Evolutionary conservation across 108 stramenopile species (phyloP).

Genomic region (Mediolabrus comicus): DNA sequence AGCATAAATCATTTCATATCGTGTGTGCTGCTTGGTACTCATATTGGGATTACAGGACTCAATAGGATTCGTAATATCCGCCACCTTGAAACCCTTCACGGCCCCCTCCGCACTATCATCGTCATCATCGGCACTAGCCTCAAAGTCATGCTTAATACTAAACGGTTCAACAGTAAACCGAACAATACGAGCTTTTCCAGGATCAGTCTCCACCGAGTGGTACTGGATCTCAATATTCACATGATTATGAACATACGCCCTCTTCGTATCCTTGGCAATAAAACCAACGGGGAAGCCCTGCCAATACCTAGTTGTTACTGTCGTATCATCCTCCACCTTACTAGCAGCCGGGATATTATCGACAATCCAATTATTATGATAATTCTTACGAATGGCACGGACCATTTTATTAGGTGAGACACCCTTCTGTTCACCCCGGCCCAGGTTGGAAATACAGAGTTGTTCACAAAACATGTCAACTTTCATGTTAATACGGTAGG

Average conservation of each 20-base stretch:
- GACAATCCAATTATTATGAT: slow-evolving; percentile 98
- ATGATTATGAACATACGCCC: slow-evolving; percentile 94
- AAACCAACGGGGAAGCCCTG: slow-evolving; percentile 97
- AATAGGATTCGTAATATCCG: slow-evolving; percentile 76
- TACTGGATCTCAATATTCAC: slow-evolving; percentile 94
- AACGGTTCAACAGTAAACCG: slow-evolving; percentile 96
- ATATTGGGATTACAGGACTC: slow-evolving; percentile 56
- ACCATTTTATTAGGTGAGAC: slow-evolving; percentile 79
- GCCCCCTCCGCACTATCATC: slow-evolving; percentile 46
- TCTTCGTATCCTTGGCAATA: slow-evolving; percentile 58
- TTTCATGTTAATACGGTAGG: slow-evolving; percentile 95
- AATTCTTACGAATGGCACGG: slow-evolving; percentile 89
- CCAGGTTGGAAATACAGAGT: slow-evolving; percentile 82
- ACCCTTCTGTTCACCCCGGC: slow-evolving; percentile 64
- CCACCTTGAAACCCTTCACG: slow-evolving; percentile 44
- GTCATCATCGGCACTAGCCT: slow-evolving; percentile 39
- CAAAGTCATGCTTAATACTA: slow-evolving; percentile 92
- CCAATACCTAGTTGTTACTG: slow-evolving; percentile 78
- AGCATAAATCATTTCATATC: slow-evolving; percentile 80
- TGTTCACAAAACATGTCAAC: slow-evolving; percentile 93
- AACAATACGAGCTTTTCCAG: slow-evolving; percentile 83
- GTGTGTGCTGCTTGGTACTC: slow-evolving; percentile 52
- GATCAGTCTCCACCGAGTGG: slow-evolving; percentile 83
- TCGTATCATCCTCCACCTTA: slow-evolving; percentile 71
- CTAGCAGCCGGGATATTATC: slow-evolving; percentile 94